Base-by-base conservation (phyloP, 352 stramenopile genomes). In the Blastocystis sp. region DNA sequence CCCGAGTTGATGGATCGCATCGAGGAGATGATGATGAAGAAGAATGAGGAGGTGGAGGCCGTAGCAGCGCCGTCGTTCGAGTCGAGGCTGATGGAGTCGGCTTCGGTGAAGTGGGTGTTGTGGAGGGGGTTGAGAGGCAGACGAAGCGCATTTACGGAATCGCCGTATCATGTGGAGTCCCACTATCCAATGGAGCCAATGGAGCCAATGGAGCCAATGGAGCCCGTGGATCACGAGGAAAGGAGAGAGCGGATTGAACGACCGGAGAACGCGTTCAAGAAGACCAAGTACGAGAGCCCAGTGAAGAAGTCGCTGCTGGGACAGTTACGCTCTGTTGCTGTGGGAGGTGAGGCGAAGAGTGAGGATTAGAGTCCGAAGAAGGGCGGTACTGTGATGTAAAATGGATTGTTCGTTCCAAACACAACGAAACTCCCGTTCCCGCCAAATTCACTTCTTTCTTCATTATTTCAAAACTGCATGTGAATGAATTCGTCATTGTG, bases 321-420 rank as follows among this genome's bases (percentile, higher is more conserved):
- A 24, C 74, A 84, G 54, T 28, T 84, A 34, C 74, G 60, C 6
- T 68, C 28, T 52, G 57, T 48, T 19, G 19, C 43, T 70, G 74
- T 84, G 17, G 60, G 19, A 6, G 9, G 28, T 68, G 21, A 24
- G 24, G 7, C 21, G 14, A 24, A 7, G 17, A 68, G 34, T 70
- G 21, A 81, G 3, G 28, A 45, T 21, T 84, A 84, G 74, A 70
- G 54, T 84, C 60, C 74, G 38, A 52, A 70, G 24, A 84, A 84
- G 74, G 48, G 48, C 6, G 24, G 38, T 77, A 59, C 24, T 24
- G 11, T 77, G 42, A 38, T 65, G 19, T 65, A 24, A 19, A 65
- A 65, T 65, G 21, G 42, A 54, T 34, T 48, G 64, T 74, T 74
- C 45, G 64, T 74, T 74, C 21, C 21, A 45, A 19, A 65, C n/a